Evolutionary conservation across 1,139 yeast genomes (phyloP).

Genomic region (Zygoascus sp.): DNA sequence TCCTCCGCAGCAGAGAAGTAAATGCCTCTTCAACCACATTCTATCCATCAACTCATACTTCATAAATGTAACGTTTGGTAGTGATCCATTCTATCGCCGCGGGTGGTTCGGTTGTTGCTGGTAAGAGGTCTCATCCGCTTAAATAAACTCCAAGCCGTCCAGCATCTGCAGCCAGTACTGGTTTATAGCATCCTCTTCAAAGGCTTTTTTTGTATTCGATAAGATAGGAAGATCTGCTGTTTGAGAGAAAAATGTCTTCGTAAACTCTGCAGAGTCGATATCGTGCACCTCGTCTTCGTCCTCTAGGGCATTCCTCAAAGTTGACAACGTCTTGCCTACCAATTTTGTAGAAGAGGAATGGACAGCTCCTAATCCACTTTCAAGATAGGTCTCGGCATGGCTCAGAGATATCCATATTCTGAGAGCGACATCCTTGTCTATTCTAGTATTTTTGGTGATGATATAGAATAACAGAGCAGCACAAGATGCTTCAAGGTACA

Average conservation of each 20-base stretch:
- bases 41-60: too few relatives aligned
- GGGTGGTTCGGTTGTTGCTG: too few relatives aligned
- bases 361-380: constrained; percentile 10
- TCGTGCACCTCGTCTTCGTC: not conserved
- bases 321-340: constrained; percentile 11
- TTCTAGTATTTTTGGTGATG: constrained; percentile 6
- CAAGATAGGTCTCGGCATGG: constrained; percentile 14
- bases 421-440: constrained; percentile 13
- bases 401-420: constrained; percentile 15
- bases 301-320: constrained; percentile 1
- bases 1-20: too few relatives aligned
- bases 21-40: too few relatives aligned
- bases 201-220: not conserved
- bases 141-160: not conserved
- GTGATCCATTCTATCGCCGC: too few relatives aligned
- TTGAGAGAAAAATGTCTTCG: constrained; percentile 8
- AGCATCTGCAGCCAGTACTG: constrained; percentile 10
- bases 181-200: constrained; percentile 2
- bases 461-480: constrained; percentile 13
- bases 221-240: not conserved
- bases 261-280: constrained; percentile 10
- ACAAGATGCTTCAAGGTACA: constrained; percentile 14
- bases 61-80: too few relatives aligned
- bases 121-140: not conserved
- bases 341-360: constrained; percentile 6